Conservation (phyloP, 2,329 filamentous ascomycete genomes). For the Akanthomyces lecanii region DNA sequence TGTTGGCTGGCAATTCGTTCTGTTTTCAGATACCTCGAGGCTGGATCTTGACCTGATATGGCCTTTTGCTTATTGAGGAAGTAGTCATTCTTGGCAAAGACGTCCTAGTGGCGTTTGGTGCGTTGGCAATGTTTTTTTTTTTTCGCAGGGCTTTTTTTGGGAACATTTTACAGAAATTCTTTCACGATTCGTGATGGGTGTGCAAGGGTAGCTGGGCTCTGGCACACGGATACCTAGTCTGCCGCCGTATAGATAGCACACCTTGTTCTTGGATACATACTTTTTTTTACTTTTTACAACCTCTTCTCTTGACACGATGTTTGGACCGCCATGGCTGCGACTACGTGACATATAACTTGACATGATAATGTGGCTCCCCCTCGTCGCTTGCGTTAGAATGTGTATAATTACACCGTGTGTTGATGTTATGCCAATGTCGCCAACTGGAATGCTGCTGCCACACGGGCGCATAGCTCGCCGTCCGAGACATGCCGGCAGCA, state of each 20-base stretch:
- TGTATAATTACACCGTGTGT: too few relatives aligned
- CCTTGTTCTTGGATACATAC: constrained; percentile 18
- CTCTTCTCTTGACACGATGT: neutral
- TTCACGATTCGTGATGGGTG: constrained; percentile 11
- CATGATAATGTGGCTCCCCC: too few relatives aligned
- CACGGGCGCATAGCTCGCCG: too few relatives aligned
- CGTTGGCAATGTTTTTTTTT: constrained; percentile 8
- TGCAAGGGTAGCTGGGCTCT: neutral
- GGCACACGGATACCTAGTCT: neutral
- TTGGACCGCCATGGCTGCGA: neutral
- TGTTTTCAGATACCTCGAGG: constrained; percentile 16
- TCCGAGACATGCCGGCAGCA: too few relatives aligned
- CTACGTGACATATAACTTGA: neutral
- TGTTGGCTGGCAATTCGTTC: neutral
- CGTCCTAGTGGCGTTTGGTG: constrained; percentile 18
- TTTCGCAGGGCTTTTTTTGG: neutral
- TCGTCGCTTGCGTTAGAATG: too few relatives aligned
- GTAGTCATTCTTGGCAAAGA: constrained; percentile 7
- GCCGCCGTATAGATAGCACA: constrained; percentile 11
- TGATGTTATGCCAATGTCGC: too few relatives aligned
- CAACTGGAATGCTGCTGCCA: too few relatives aligned
- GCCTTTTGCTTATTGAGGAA: neutral
- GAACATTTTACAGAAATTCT: neutral
- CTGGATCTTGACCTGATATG: constrained; percentile 7
- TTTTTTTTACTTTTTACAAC: neutral